Percentiles rank a stretch among this genome's conserved stretches.
phyloP scores from a whole-genome alignment of 495 filamentous ascomycete species.

The Tuber melanosporum region DNA sequence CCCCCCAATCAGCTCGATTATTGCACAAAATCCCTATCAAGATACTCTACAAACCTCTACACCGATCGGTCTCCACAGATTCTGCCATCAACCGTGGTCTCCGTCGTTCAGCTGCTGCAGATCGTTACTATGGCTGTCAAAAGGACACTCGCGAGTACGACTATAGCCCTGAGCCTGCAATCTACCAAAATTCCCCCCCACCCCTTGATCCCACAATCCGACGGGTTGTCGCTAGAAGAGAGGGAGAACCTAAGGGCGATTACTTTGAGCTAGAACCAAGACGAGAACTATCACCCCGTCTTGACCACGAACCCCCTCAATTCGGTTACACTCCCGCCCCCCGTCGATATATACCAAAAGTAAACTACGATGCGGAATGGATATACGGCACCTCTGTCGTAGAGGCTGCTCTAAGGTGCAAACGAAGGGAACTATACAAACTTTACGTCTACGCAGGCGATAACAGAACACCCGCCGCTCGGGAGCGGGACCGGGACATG shows the following conservation, averaged over 20 bases:
- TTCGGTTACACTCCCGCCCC: conserved; percentile 17
- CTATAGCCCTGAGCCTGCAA: not conserved
- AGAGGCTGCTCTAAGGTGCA: conserved; percentile 67
- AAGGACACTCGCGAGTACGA: not conserved
- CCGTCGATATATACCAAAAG: conserved; percentile 22
- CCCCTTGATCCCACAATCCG: not conserved
- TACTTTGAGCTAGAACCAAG: not conserved
- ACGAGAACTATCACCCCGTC: conserved; percentile 9
- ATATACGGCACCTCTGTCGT: conserved; percentile 78
- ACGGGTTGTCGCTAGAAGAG: not conserved
- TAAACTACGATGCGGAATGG: conserved; percentile 64
- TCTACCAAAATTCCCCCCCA: not conserved
- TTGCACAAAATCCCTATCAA: not conserved
- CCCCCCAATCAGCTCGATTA: not conserved
- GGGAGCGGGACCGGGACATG: conserved; percentile 46
- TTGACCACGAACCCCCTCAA: conserved; percentile 15
- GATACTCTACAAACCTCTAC: not conserved
- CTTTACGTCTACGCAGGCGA: conserved; percentile 66
- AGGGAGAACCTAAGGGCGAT: not conserved
- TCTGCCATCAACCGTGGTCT: conserved; percentile 54
- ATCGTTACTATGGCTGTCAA: conserved; percentile 2
- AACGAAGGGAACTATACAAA: conserved; percentile 68
- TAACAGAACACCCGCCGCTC: conserved; percentile 44
- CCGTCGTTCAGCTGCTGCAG: conserved; percentile 43
- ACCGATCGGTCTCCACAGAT: conserved; percentile 51